Base-by-base conservation (phyloP, 441 rosid genomes). In the Brassica hybrid region DNA sequence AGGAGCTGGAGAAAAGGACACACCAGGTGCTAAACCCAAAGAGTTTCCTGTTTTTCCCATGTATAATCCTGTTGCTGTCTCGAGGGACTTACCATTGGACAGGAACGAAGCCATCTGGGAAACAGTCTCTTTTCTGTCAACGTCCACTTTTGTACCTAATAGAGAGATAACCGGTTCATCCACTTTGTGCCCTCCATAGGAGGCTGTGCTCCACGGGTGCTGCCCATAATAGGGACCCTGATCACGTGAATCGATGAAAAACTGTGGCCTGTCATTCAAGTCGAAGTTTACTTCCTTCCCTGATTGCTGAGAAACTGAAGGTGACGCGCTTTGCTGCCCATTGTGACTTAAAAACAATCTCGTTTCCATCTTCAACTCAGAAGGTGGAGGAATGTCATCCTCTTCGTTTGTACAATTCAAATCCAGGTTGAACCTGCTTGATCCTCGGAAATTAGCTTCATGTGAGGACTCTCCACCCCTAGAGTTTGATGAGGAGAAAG, bases 221-320 rank as follows among this genome's bases (percentile, higher is more conserved):
- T 62, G 85, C 63, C 83, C 78, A 52, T 52, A 76, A 80, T 78
- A 72, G 12, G 78, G 71, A 56, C 83, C 90, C 67, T 80, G 90
- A 64, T 92, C 91, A 17, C 83, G 82, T 73, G 87, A 76, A 66
- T 89, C 90, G 21, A 59, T 87, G 45, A 79, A 85, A 75, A 81
- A 71, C 70, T 73, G 76, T 16, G 99, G 98, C 61, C 88, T 84
- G 77, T 96, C 98, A 78, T 96, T 96, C 88, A 96, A 85, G 87
- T 96, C 97, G 65, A 96, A 85, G 83, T 90, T 96, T 12, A 76
- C 67, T 64, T 76, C 77, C 86, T 93, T 90, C 67, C 84, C 74
- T 27, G 83, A 81, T 58, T 86, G 94, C 85, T 84, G 98, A 90
- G 83, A 73, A 16, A 90, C 85, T 11, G 98, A 93, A 63, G 93